phyloP scores from a whole-genome alignment of 1,139 yeast genomes.

The Blastobotrys petasosporus region DNA sequence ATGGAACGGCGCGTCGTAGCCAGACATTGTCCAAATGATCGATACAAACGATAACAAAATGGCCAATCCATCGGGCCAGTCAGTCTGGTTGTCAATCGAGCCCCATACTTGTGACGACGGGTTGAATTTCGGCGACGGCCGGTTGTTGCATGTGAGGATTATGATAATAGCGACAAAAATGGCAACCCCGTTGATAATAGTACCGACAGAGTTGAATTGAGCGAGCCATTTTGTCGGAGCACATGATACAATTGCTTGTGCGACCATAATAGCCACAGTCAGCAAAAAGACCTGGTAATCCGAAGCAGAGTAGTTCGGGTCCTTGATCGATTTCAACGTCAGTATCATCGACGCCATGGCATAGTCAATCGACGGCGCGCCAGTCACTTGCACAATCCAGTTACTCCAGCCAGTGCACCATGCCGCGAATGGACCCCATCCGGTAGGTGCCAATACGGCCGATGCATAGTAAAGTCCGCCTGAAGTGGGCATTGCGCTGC shows the following conservation, averaged over 20 bases:
- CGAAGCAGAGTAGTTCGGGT: constrained; percentile 39
- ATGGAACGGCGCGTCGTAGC: constrained; percentile 71
- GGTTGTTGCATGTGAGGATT: constrained; percentile 51
- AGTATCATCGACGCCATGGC: constrained; percentile 57
- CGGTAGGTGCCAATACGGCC: constrained; percentile 45
- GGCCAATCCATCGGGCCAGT: constrained; percentile 61
- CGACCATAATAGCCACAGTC: constrained; percentile 47
- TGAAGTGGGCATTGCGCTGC: constrained; percentile 58
- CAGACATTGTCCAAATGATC: constrained; percentile 72
- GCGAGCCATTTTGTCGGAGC: constrained; percentile 53
- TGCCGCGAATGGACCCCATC: constrained; percentile 41
- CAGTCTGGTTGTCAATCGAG: constrained; percentile 52
- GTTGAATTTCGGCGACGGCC: constrained; percentile 46
- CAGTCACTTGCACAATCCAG: constrained; percentile 51
- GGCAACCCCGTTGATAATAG: constrained; percentile 44
- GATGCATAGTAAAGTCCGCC: constrained; percentile 62
- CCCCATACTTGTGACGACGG: constrained; percentile 49
- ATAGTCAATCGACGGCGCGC: constrained; percentile 61
- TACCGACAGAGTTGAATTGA: constrained; percentile 48
- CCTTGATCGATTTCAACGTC: constrained; percentile 41
- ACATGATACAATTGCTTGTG: constrained; percentile 38
- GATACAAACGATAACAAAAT: constrained; percentile 58
- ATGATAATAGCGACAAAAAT: constrained; percentile 51
- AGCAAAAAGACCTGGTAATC: constrained; percentile 48
- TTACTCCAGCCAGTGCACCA: constrained; percentile 51